Base-by-base conservation (phyloP, 2,329 filamentous ascomycete genomes). In the Aspergillus phoenicis region DNA sequence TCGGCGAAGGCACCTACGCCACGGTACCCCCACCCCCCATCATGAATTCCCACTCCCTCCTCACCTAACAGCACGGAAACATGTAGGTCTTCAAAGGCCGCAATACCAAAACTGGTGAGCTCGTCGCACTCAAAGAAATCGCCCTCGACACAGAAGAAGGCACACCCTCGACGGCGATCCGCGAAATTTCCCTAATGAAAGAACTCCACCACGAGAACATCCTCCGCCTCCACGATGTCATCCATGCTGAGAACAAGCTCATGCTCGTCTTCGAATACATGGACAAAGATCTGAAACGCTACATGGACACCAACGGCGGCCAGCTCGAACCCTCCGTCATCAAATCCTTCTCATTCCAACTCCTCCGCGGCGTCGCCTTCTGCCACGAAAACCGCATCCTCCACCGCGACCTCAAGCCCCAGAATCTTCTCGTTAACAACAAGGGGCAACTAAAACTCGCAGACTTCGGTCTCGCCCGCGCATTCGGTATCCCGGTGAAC, bases 181-280 rank as follows among this genome's bases (percentile, higher is more conserved):
- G 95, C 72, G 95, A 99, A 78, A 98, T 99, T 71, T 97, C 93
- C 1, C 85, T 99, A 57, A 98, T 99, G 94, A 98, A 98, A 81
- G 95, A 98, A 80, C 85, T 99, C 67, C 97, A 97, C 79, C 94
- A 99, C 79, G 93, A 97, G 76, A 97, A 97, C 75, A 97, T 99
- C 68, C 92, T 99, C 70, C 91, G 89, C 61, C 87, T 98, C 4
- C 92, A 98, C 84, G 95, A 99, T 83, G 94, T 99, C 62, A 97
- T 98, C 72, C 95, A 98, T 78, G 98, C 94, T 63, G 95, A 98
- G 82, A 97, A 97, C 81, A 98, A 98, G 78, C 87, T 99, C 60
- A 98, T 98, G 94, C 88, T 99, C 36, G 94, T 99, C 5, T 98
- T 99, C 71, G 94, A 99, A 78, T 97, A 89, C 79, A 97, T 99